Percentiles rank a stretch among this genome's conserved stretches.
phyloP scores from a whole-genome alignment of 163 green algal species.

The Prototheca wickerhamii region DNA sequence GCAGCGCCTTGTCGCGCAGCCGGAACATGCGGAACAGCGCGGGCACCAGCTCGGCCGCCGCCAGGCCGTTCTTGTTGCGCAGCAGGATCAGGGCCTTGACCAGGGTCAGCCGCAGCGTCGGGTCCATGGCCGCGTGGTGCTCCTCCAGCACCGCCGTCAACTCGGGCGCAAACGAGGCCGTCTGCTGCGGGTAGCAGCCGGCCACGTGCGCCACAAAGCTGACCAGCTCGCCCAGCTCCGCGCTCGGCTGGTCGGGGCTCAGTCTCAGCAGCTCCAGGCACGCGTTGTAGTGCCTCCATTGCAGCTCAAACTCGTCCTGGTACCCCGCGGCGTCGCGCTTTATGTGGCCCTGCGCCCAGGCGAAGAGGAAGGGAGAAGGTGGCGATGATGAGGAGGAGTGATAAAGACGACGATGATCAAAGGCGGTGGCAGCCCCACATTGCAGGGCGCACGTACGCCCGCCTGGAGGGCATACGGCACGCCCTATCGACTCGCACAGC shows the following conservation, averaged over 20 bases:
- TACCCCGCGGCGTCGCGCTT: conserved; percentile 89
- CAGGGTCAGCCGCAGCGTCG: conserved; percentile 52
- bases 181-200: conserved; percentile 65
- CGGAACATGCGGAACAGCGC: conserved; percentile 93
- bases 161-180: conserved; percentile 49
- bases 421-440: too few relatives aligned
- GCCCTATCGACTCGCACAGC: too few relatives aligned
- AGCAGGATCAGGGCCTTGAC: conserved; percentile 86
- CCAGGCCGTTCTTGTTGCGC: conserved; percentile 33
- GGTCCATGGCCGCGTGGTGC: conserved; percentile 62
- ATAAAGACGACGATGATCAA: neutral
- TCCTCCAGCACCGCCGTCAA: conserved; percentile 79
- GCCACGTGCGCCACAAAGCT: conserved; percentile 83
- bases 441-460: too few relatives aligned
- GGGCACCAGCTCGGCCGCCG: conserved; percentile 64
- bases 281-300: conserved; percentile 80
- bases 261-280: conserved; percentile 77
- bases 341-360: conserved; percentile 59
- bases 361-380: neutral
- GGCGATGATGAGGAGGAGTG: neutral
- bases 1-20: conserved; percentile 80
- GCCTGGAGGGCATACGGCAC: too few relatives aligned
- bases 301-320: conserved; percentile 82
- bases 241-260: conserved; percentile 65
- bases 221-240: conserved; percentile 81